Evolutionary conservation across 2,329 filamentous ascomycete genomes (phyloP).

Genomic region (Fusarium temperatum): DNA sequence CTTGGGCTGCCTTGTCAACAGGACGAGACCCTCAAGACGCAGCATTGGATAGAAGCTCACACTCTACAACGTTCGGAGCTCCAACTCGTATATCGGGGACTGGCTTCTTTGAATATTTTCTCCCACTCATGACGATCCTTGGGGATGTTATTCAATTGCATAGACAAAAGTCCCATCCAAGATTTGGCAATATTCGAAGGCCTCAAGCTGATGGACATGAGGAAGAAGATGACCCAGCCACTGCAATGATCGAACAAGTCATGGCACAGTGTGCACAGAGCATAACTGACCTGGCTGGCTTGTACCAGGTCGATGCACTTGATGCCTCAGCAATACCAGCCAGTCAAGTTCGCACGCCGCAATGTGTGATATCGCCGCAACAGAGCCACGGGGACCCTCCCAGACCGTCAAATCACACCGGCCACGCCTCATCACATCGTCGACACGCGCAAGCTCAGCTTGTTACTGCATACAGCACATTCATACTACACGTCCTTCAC

Average conservation of each 20-base stretch:
- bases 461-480: not conserved
- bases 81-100: not conserved
- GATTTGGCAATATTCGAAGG: not conserved
- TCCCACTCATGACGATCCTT: not conserved
- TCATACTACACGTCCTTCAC: not conserved
- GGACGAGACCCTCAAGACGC: fast-evolving
- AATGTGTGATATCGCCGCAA: not conserved
- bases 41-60: not conserved
- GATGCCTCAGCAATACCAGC: not conserved
- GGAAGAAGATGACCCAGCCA: not conserved
- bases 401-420: too few relatives aligned
- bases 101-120: not conserved
- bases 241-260: not conserved
- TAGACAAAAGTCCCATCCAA: not conserved
- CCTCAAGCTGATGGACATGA: not conserved
- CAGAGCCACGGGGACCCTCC: not conserved
- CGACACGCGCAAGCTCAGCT: not conserved
- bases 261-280: not conserved
- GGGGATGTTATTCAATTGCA: not conserved
- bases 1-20: not conserved
- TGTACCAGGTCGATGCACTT: not conserved
- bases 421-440: not conserved
- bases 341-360: not conserved
- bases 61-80: not conserved
- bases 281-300: not conserved